Conservation (phyloP, 768 basidiomycete genomes). For the Lentinus tigrinus region DNA sequence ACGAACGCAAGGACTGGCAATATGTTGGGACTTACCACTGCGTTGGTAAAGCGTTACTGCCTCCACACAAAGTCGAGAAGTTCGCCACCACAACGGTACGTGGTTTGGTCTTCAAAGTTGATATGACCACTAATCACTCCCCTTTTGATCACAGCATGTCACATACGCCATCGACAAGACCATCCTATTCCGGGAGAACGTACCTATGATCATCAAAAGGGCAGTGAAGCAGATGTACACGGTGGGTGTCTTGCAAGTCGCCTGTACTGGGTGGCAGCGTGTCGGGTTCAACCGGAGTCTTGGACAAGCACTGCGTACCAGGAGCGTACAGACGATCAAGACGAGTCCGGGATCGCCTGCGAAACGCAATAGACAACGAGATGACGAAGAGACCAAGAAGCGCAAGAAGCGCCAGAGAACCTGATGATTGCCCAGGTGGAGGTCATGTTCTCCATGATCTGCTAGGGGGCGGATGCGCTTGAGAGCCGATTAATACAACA, state of each 20-base stretch:
- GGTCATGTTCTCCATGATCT: no score
- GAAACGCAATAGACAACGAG: not conserved
- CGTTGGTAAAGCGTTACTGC: not conserved
- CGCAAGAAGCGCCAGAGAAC: not conserved
- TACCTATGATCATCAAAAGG: not conserved
- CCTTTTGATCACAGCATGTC: not conserved
- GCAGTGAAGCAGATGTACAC: slow-evolving; percentile 7
- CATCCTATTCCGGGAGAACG: not conserved
- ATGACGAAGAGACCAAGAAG: not conserved
- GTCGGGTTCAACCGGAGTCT: slow-evolving; percentile 10
- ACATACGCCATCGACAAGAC: not conserved
- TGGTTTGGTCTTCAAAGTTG: not conserved
- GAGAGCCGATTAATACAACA: slow-evolving; percentile 6
- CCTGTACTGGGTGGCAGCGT: slow-evolving; percentile 8
- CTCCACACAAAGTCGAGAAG: not conserved
- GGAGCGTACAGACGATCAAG: not conserved
- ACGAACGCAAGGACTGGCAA: not conserved
- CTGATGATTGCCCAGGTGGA: no score
- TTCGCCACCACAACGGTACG: not conserved
- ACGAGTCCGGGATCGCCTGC: not conserved
- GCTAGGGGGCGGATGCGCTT: no score
- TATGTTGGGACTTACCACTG: slow-evolving; percentile 8
- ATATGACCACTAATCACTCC: not conserved
- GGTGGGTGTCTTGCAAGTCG: slow-evolving; percentile 1
- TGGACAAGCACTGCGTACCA: not conserved